Evolutionary conservation across 169 alveolate genomes (phyloP), one percentile per base, ranked within the genome.

Genomic region (Amoebophrya sp.): DNA sequence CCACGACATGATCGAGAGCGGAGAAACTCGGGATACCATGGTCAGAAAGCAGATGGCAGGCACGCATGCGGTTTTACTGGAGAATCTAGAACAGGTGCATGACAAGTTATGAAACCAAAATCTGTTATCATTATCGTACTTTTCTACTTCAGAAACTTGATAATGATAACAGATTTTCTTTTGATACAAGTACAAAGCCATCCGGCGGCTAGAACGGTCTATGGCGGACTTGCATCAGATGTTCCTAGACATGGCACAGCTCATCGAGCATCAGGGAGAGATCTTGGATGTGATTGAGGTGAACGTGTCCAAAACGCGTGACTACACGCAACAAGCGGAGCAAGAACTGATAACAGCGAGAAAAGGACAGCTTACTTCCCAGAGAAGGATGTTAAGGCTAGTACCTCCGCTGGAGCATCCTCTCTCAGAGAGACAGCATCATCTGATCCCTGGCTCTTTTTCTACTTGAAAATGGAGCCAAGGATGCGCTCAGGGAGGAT

Each of bases 251-350:
- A 90, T 95, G 89, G 96, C 96, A 38, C 93, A 94, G 90, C 92
- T 95, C 40, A 95, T 95, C 55, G 93, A 93, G 89, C 93, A 90
- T 40, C 96, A 95, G 92, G 96, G 96, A 12, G 96, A 95, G 93
- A 94, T 94, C 94, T 78, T 95, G 76, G 96, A 95, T 91, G 94
- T 94, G 78, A 95, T 95, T 0, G 95, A 92, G 76, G 90, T 92
- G 53, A 89, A 93, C 39, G 95, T 94, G 34, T 76, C 93, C 1
- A 91, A 76, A 76, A 93, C 95, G 33, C 89, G 29, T 10, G 95
- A 94, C 78, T 94, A 94, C 89, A 94, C 95, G 53, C 93, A 29
- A 65, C 83, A 65, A 26, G 83, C 83, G 33, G 83, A 65, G 26
- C 2, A 26, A 36, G 83, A 65, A 18, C 83, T 65, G 83, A 65